phyloP scores from a whole-genome alignment of 805 yeast genomes.

The Ogataea pini region DNA sequence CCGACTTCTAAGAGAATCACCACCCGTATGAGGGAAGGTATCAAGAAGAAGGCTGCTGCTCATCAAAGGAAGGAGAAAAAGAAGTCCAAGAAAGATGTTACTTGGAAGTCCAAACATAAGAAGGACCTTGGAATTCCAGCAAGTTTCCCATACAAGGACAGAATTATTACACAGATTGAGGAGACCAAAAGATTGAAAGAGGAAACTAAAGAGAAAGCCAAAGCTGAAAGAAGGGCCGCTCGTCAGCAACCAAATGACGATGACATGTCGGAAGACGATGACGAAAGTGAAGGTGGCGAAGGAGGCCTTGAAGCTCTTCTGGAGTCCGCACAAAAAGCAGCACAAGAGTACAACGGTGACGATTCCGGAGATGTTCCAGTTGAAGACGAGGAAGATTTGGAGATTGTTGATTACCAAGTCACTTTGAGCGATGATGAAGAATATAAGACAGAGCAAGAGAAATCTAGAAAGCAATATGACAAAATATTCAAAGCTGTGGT shows the following conservation, averaged over 20 bases:
- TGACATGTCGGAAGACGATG: constrained; percentile 38
- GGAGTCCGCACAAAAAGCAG: constrained; percentile 89
- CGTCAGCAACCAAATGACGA: constrained; percentile 37
- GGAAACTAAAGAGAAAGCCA: constrained; percentile 54
- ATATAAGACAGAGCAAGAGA: constrained; percentile 55
- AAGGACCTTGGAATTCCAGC: constrained; percentile 96
- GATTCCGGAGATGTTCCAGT: constrained; percentile 36
- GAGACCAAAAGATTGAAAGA: constrained; percentile 54
- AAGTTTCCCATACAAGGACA: constrained; percentile 90
- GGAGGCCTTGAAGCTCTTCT: constrained; percentile 74
- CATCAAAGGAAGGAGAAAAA: constrained; percentile 85
- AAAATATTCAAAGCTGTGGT: constrained; percentile 92
- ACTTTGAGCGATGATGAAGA: constrained; percentile 44
- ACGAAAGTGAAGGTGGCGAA: constrained; percentile 45
- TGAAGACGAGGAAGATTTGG: constrained; percentile 37
- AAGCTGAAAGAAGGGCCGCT: constrained; percentile 47
- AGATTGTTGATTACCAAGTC: constrained; percentile 50
- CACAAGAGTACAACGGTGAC: constrained; percentile 65
- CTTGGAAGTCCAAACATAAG: constrained; percentile 84
- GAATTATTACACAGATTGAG: constrained; percentile 72
- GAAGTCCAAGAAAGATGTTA: constrained; percentile 79
- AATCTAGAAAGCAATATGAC: constrained; percentile 88
- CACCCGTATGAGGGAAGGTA: constrained; percentile 95
- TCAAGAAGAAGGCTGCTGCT: constrained; percentile 92
- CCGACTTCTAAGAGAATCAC: constrained; percentile 85